Evolutionary conservation across 805 yeast genomes (phyloP).

Genomic region (Barnettozyma salicaria): DNA sequence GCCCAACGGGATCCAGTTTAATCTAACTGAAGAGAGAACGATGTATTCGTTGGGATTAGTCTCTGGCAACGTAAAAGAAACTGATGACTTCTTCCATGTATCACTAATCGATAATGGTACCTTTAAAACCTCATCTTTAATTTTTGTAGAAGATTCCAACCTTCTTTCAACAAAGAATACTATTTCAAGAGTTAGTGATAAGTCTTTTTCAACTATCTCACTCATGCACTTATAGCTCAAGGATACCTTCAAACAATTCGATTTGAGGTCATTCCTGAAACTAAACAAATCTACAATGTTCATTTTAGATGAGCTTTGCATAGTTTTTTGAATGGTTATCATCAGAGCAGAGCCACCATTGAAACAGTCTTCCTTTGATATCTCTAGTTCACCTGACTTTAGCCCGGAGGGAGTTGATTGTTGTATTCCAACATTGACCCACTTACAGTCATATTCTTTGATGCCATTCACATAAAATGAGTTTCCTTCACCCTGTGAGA

Average conservation of each 20-base stretch:
- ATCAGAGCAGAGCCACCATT: constrained; percentile 34
- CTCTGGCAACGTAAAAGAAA: constrained; percentile 16
- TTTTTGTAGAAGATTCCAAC: constrained; percentile 24
- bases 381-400: constrained; percentile 13
- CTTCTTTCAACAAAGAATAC: constrained; percentile 32
- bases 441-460: constrained; percentile 24
- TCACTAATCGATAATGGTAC: constrained; percentile 27
- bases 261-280: constrained; percentile 25
- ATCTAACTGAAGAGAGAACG: constrained; percentile 19
- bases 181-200: constrained; percentile 28
- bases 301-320: constrained; percentile 15
- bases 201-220: constrained; percentile 12
- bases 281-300: constrained; percentile 23
- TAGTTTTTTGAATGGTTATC: constrained; percentile 18
- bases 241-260: constrained; percentile 16
- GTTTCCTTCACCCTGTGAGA: constrained; percentile 35
- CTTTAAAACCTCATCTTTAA: constrained; percentile 28
- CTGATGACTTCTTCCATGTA: constrained; percentile 20
- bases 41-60: constrained; percentile 22
- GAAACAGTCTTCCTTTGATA: constrained; percentile 24
- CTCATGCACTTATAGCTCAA: constrained; percentile 26
- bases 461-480: constrained; percentile 29
- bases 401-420: constrained; percentile 28
- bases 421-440: constrained; percentile 37
- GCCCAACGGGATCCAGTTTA: constrained; percentile 19